Conservation (phyloP, 345 rosid species). For the Schrenkiella parvula region DNA sequence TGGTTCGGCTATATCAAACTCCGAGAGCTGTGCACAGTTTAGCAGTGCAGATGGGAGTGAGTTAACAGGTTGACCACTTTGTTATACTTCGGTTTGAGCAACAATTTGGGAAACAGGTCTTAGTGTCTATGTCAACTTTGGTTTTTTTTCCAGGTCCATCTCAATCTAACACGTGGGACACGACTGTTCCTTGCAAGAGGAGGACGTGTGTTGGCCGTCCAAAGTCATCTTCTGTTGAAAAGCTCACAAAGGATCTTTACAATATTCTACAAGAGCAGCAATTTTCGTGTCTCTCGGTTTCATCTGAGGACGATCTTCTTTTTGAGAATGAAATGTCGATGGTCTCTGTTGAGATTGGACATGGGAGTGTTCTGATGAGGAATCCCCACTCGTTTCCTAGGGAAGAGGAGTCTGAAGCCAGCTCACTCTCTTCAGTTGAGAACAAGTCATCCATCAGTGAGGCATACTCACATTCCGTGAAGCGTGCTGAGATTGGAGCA, state of each 20-base stretch:
- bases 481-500: constrained; percentile 36
- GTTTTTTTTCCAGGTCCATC: constrained; percentile 58
- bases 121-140: constrained; percentile 11
- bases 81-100: background rate
- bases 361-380: constrained; percentile 85
- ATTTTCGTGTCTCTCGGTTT: constrained; percentile 80
- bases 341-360: constrained; percentile 97
- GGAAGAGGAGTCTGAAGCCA: constrained; percentile 97
- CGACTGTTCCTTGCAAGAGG: constrained; percentile 81
- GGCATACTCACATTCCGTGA: constrained; percentile 53
- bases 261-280: constrained; percentile 93
- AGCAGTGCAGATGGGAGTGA: constrained; percentile 81
- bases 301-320: constrained; percentile 92
- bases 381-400: constrained; percentile 77
- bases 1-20: constrained; percentile 92
- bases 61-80: constrained; percentile 63
- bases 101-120: background rate
- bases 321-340: constrained; percentile 82
- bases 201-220: constrained; percentile 83
- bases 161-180: constrained; percentile 86
- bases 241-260: constrained; percentile 82
- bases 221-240: constrained; percentile 83
- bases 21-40: constrained; percentile 93
- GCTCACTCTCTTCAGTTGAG: constrained; percentile 82
- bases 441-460: constrained; percentile 54